Evolutionary conservation across 225 moss, liverwort and hornwort genomes (phyloP).

Genomic region (Pseudoscleropodium purum): DNA sequence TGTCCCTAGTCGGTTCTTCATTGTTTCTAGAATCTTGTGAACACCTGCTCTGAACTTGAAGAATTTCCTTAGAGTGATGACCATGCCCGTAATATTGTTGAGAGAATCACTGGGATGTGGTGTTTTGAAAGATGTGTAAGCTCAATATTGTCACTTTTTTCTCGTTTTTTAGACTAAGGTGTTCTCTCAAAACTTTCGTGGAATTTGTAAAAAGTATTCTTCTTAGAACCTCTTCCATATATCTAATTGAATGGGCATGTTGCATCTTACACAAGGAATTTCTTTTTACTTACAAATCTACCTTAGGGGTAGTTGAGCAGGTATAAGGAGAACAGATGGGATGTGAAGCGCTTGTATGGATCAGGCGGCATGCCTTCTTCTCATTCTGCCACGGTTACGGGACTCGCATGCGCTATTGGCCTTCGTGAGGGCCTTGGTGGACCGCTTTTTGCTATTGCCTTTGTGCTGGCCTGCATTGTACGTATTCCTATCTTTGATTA

Average conservation of each 20-base stretch:
- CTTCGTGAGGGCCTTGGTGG: constrained; percentile 90
- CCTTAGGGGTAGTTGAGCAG: constrained; percentile 41
- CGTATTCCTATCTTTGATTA: background rate
- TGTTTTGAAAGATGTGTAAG: background rate
- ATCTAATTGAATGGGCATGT: background rate
- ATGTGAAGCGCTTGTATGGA: constrained; percentile 91
- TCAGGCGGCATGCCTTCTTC: constrained; percentile 99
- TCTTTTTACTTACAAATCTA: constrained; percentile 21
- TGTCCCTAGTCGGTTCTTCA: background rate
- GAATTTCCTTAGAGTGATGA: background rate
- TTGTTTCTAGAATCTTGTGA: background rate
- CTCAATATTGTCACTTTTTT: background rate
- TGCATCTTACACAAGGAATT: background rate
- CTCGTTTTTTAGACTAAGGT: background rate
- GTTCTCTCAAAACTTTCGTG: background rate
- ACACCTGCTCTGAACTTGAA: background rate
- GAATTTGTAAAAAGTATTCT: background rate
- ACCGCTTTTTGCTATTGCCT: constrained; percentile 75
- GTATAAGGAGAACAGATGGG: constrained; percentile 99
- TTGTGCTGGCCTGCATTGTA: constrained; percentile 90
- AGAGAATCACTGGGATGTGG: background rate
- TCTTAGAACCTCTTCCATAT: background rate
- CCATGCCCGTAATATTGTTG: background rate
- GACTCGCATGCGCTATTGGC: constrained; percentile 75
- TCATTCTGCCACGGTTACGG: constrained; percentile 92